Conservation (phyloP, 352 stramenopile genomes). For the Globisporangium mamillatum region DNA sequence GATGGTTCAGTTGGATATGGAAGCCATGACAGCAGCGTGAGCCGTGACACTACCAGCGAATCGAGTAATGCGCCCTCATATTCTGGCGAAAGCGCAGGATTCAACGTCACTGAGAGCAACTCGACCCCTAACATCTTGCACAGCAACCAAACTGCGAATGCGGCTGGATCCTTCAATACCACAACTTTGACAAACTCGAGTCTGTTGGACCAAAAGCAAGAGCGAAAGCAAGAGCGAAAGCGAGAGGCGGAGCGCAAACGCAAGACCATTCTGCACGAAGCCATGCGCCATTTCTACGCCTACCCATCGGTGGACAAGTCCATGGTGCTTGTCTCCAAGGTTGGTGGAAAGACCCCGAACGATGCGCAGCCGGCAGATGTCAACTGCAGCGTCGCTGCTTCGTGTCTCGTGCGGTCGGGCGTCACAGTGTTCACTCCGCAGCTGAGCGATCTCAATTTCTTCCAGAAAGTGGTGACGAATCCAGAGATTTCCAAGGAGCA, state of each 20-base stretch:
- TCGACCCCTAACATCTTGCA: background rate
- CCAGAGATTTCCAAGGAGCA: constrained; percentile 1
- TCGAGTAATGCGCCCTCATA: background rate
- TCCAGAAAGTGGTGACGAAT: constrained; percentile 23
- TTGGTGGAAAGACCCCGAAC: background rate
- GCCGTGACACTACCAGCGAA: background rate
- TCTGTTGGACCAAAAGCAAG: background rate
- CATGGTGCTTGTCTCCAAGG: constrained; percentile 13
- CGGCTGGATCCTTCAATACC: background rate
- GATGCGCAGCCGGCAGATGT: background rate
- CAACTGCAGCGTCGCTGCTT: constrained; percentile 24
- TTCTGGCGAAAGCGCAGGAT: background rate
- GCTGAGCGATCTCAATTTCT: constrained; percentile 26
- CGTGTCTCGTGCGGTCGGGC: constrained; percentile 44
- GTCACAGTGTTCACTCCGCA: constrained; percentile 64
- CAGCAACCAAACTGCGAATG: background rate
- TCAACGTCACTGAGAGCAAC: background rate
- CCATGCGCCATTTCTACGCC: constrained; percentile 42
- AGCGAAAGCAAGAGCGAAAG: background rate
- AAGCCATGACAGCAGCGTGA: background rate
- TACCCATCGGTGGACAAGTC: constrained; percentile 32
- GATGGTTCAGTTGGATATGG: background rate
- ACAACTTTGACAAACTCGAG: background rate
- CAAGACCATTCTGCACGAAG: constrained; percentile 26
- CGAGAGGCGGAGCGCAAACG: background rate